phyloP scores from a whole-genome alignment of 1,139 yeast genomes.

The Kodamaea arcana region DNA sequence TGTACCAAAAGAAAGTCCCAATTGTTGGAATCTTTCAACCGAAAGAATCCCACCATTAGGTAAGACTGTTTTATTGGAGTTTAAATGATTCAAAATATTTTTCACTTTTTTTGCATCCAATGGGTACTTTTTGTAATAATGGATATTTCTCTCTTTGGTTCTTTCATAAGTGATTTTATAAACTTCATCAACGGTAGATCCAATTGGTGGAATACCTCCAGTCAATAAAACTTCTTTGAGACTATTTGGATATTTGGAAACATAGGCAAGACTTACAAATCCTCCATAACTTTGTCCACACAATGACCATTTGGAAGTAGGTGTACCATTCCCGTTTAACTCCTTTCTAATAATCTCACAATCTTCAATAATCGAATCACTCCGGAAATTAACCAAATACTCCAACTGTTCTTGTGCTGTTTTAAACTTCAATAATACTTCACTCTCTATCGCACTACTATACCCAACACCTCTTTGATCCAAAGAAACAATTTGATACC shows the following conservation, averaged over 20 bases:
- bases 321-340: conserved; percentile 23
- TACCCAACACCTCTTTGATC: conserved; percentile 62
- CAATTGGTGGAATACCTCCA: conserved; percentile 57
- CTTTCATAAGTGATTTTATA: conserved; percentile 44
- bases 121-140: conserved; percentile 47
- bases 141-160: conserved; percentile 44
- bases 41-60: conserved; percentile 51
- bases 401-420: conserved; percentile 27
- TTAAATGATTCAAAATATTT: conserved; percentile 33
- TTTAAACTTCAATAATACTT: conserved; percentile 18
- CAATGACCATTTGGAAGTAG: conserved; percentile 48
- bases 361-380: conserved; percentile 50
- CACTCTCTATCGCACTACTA: conserved; percentile 41
- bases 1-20: conserved; percentile 49
- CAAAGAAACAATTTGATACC: conserved; percentile 44
- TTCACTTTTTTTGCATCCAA: conserved; percentile 38
- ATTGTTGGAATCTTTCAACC: conserved; percentile 49
- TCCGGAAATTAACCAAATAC: conserved; percentile 44
- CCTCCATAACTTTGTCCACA: conserved; percentile 61
- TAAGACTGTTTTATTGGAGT: conserved; percentile 22
- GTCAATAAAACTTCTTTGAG: conserved; percentile 42
- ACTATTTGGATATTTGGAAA: conserved; percentile 41
- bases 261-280: conserved; percentile 46
- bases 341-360: conserved; percentile 40
- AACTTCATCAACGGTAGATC: conserved; percentile 41